Base-by-base conservation (phyloP, 768 basidiomycete species). In the Austroboletus eburneus region DNA sequence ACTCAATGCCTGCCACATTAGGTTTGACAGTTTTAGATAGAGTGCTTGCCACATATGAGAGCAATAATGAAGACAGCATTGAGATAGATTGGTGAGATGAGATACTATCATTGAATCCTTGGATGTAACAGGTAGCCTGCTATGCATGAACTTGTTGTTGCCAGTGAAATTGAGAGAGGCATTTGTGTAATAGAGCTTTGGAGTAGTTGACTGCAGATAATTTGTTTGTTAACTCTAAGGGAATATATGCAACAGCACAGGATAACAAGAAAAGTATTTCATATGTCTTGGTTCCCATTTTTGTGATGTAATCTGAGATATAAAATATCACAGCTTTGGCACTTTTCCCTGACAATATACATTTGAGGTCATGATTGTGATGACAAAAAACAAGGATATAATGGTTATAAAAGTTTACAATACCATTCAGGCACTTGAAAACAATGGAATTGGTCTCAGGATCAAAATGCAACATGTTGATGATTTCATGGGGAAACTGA, bases 271-370 rank as follows among this genome's bases (percentile, higher is more conserved):
- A 55, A 0, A 66, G 29, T 47, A 64, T 52, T 17, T 69, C 43
- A 46, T 3, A 46, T 3, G 57, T 63, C 5, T 61, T 65, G 2
- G 57, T 4, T 17, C 57, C 61, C 51, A 60, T 56, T 37, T 68
- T 70, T 10, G 67, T 70, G 14, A 69, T 69, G 37, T 69, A 68
- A 30, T 69, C 56, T 0, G 64, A 61, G 14, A 70, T 67, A 42
- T 68, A 70, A 42, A 65, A 68, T 58, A 69, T 67, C 0, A 66
- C 65, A 16, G 67, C 66, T 39, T 65, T 69, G 1, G 63, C 68
- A 33, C 54, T 54, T 41, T 60, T 58, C 0, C 69, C 67, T 14
- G 65, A 68, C 14, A 67, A 45, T 8, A 70, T 66, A 32, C 64
- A 68, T 25, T 68, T 65, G 1, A 68, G 43, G 20, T 70, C 60